Percentiles rank a stretch among this genome's conserved stretches.
These are phyloP conservation scores for Pseudotsuga menziesii DNA, from an alignment of 75 land plant genomes.

Conservation along the genomic window DNA sequence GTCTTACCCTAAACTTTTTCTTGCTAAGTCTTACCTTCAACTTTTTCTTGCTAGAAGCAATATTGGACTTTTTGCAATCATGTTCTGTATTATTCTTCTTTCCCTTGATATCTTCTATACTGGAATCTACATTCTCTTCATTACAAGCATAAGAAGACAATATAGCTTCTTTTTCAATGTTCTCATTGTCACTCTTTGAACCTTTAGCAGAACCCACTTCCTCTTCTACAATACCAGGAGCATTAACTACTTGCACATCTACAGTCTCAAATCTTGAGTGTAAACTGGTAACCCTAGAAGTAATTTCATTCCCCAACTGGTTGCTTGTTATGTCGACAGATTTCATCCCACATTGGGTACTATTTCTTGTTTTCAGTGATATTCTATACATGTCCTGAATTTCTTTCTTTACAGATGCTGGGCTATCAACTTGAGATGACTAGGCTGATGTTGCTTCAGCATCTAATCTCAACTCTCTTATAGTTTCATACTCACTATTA, in stretches of 20 bases:
- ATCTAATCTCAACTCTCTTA: neutral
- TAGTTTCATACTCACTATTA: neutral
- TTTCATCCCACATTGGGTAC: constrained; percentile 20
- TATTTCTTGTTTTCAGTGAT: neutral
- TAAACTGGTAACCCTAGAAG: neutral
- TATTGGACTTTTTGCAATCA: neutral
- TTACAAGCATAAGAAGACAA: constrained; percentile 9
- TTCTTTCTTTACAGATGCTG: constrained; percentile 3
- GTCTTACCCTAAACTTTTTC: neutral
- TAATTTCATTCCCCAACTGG: constrained; percentile 14
- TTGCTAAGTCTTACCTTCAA: constrained; percentile 29
- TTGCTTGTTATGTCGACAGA: constrained; percentile 44
- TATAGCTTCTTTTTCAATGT: constrained; percentile 6
- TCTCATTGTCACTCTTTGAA: constrained; percentile 13
- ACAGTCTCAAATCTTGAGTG: constrained; percentile 6
- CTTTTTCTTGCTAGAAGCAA: constrained; percentile 32
- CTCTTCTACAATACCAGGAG: constrained; percentile 15
- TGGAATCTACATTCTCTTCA: constrained; percentile 5
- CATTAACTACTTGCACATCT: constrained; percentile 13
- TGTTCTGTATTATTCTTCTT: constrained; percentile 14
- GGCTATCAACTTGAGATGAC: constrained; percentile 4
- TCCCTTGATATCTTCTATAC: constrained; percentile 11
- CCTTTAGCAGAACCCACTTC: constrained; percentile 30
- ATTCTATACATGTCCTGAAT: constrained; percentile 5
- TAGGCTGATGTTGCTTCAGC: neutral